Evolutionary conservation across 1,284 basidiomycete species (phyloP).

Genomic region (Ceratobasidium sp.): DNA sequence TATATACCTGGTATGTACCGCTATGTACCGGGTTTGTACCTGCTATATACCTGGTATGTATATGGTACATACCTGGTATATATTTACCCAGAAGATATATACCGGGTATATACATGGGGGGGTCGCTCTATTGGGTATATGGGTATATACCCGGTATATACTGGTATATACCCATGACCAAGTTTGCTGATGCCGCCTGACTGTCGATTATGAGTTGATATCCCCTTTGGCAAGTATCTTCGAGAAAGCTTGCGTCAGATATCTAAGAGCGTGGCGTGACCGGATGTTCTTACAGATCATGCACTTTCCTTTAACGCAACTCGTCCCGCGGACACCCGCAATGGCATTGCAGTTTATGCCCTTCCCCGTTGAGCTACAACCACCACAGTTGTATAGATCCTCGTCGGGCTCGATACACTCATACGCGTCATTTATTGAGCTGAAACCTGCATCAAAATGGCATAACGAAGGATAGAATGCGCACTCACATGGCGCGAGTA

Average conservation of each 20-base stretch:
- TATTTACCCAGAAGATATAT: too few species aligned
- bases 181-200: too few species aligned
- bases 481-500: constrained; percentile 25
- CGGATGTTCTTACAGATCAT: constrained; percentile 19
- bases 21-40: too few species aligned
- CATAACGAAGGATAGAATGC: neutral
- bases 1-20: too few species aligned
- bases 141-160: too few species aligned
- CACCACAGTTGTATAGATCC: neutral
- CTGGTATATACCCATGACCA: too few species aligned
- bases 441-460: neutral
- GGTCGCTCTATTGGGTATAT: too few species aligned
- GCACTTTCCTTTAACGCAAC: constrained; percentile 30
- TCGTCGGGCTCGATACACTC: constrained; percentile 38
- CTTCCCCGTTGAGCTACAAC: constrained; percentile 24
- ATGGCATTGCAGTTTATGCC: constrained; percentile 11
- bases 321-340: constrained; percentile 29
- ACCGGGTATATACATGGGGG: too few species aligned
- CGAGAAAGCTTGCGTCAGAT: neutral
- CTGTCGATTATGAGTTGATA: constrained; percentile 4
- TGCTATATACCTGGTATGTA: too few species aligned
- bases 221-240: constrained; percentile 37
- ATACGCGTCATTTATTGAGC: constrained; percentile 34
- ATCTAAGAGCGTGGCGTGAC: neutral
- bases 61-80: too few species aligned